phyloP scores from a whole-genome alignment of 1,284 basidiomycete species.

The Nidula niveotomentosa region DNA sequence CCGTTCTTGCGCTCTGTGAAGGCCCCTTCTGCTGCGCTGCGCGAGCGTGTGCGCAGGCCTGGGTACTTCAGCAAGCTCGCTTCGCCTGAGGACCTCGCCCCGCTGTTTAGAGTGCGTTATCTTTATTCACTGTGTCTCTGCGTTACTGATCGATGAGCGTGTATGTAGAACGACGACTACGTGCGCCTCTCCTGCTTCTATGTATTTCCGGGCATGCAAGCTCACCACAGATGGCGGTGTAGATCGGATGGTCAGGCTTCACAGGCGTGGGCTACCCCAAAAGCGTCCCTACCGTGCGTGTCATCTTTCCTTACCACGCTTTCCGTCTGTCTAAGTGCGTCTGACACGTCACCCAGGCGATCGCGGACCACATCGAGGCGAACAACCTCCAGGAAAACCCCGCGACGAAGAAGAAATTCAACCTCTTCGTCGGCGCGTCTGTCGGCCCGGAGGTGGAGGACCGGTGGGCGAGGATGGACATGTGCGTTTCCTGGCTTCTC shows the following conservation, averaged over 20 bases:
- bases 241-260: constrained; percentile 52
- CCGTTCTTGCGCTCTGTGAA: constrained; percentile 13
- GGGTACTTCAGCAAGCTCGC: constrained; percentile 36
- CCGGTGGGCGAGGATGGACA: constrained; percentile 43
- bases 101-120: constrained; percentile 39
- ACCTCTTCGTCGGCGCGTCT: constrained; percentile 50
- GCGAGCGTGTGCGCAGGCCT: constrained; percentile 39
- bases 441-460: constrained; percentile 50
- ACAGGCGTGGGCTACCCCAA: constrained; percentile 54
- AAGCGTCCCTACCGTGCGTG: constrained; percentile 36
- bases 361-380: constrained; percentile 46
- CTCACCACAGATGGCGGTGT: not conserved
- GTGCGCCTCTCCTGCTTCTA: constrained; percentile 20
- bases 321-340: not conserved
- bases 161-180: constrained; percentile 40
- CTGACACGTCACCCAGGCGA: constrained; percentile 26
- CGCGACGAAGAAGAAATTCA: constrained; percentile 45
- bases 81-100: constrained; percentile 35
- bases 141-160: not conserved
- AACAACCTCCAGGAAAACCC: constrained; percentile 43
- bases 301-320: not conserved
- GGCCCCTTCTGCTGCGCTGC: constrained; percentile 27
- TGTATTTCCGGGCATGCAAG: not conserved
- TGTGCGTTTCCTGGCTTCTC: constrained; percentile 23
- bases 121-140: not conserved